A percentile compares a stretch with the other conserved stretches of the same genome.
phyloP scores from a whole-genome alignment of 768 basidiomycete genomes.

The Lactifluus hygrophoroides region DNA sequence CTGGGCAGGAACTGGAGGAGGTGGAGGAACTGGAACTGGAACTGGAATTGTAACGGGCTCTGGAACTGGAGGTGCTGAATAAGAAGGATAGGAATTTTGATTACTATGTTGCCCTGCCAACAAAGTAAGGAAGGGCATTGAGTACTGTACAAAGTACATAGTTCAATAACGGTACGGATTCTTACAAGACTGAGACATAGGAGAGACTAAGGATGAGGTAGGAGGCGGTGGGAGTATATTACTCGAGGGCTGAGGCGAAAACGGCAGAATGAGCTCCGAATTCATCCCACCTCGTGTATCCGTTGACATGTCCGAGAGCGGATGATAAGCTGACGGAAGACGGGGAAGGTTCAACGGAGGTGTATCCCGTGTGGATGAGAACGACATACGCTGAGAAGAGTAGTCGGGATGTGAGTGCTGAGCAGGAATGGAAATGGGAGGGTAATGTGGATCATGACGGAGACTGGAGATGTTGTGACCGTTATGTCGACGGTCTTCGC shows the following conservation, averaged over 20 bases:
- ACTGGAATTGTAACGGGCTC: too few relatives aligned
- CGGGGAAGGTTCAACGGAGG: slow-evolving; percentile 19
- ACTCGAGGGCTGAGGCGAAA: slow-evolving; percentile 26
- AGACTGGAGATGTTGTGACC: slow-evolving; percentile 27
- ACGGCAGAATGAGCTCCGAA: slow-evolving; percentile 18
- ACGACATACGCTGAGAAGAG: slow-evolving; percentile 18
- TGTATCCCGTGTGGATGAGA: slow-evolving; percentile 18
- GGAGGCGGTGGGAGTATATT: slow-evolving; percentile 32
- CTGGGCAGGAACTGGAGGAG: neutral
- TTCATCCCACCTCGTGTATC: slow-evolving; percentile 14
- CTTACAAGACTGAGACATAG: slow-evolving; percentile 50
- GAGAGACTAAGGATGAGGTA: slow-evolving; percentile 46
- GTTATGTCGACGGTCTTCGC: slow-evolving; percentile 30
- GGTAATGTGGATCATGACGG: slow-evolving; percentile 26
- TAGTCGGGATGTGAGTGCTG: slow-evolving; percentile 19
- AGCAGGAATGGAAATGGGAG: slow-evolving; percentile 18
- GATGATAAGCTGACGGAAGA: slow-evolving; percentile 20
- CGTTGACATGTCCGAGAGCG: slow-evolving; percentile 11
- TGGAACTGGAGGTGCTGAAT: slow-evolving; percentile 12
- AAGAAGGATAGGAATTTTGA: slow-evolving; percentile 21
- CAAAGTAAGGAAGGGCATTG: slow-evolving; percentile 44
- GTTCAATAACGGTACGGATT: slow-evolving; percentile 59
- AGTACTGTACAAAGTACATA: slow-evolving; percentile 60
- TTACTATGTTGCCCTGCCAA: slow-evolving; percentile 37
- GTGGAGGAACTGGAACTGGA: neutral